A percentile compares a stretch with the other conserved stretches of the same genome.
These are phyloP conservation scores for Macrotyloma uniflorum DNA, from an alignment of 306 rosid genomes.

Conservation along the genomic window DNA sequence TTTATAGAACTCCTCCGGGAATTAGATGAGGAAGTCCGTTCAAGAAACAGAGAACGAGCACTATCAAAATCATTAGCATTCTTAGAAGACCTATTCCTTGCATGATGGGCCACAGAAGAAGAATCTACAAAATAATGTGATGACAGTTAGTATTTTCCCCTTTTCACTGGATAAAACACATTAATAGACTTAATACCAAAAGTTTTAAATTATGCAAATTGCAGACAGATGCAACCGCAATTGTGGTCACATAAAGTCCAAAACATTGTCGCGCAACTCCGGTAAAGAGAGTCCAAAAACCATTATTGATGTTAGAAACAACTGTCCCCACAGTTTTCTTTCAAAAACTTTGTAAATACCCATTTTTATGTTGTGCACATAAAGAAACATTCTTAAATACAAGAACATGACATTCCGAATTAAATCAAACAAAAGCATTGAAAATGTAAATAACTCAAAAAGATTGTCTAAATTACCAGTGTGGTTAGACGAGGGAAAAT, in stretches of 20 bases:
- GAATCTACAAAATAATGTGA: slow-evolving; percentile 57
- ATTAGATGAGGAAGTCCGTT: slow-evolving; percentile 76
- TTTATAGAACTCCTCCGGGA: slow-evolving; percentile 80
- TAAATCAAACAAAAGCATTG: slow-evolving; percentile 1
- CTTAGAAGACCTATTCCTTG: slow-evolving; percentile 71
- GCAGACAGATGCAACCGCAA: not conserved
- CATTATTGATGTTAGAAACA: not conserved
- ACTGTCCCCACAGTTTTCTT: not conserved
- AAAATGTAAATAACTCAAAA: not conserved
- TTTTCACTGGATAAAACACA: not conserved
- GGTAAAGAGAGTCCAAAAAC: not conserved
- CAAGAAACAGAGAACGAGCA: slow-evolving; percentile 72
- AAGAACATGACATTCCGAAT: not conserved
- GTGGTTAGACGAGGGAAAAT: slow-evolving; percentile 67
- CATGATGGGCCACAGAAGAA: slow-evolving; percentile 51
- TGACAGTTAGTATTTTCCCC: slow-evolving; percentile 7
- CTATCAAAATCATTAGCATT: slow-evolving; percentile 65
- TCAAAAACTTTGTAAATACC: not conserved
- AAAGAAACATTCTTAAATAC: not conserved
- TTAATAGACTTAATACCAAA: not conserved
- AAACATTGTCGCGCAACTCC: not conserved
- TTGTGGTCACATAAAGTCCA: not conserved
- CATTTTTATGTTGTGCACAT: not conserved
- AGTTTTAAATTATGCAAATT: not conserved
- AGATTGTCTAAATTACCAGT: slow-evolving; percentile 50